Base-by-base conservation (phyloP, 2,329 filamentous ascomycete genomes). In the Talaromyces sp. region DNA sequence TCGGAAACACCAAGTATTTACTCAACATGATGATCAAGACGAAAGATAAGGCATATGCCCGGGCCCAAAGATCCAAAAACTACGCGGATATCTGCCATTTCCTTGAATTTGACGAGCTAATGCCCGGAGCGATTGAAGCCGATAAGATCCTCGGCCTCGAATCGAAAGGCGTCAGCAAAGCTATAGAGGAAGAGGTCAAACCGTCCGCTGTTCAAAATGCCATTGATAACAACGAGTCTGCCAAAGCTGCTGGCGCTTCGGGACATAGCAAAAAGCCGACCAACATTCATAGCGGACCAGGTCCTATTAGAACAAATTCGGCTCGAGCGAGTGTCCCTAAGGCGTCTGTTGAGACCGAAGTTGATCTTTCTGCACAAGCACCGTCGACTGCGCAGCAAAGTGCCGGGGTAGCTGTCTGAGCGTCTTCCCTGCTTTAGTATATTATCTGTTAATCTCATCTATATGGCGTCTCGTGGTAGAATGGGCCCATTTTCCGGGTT, bases 1-100 rank as follows among this genome's bases (percentile, higher is more conserved):
- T 89, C 76, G 90, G 90, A 52, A 99, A 99, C 79, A 97, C 93
- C 5, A 99, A 99, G 76, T 99, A 90, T 75, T 82, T 95, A 37
- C 86, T 99, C 33, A 86, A 87, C 48, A 92, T 97, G 76, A 85
- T 97, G 77, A 87, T 98, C 27, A 92, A 93, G 0, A 92, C 93
- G 16, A 96, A 93, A 75, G 82, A 87, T 57, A 81, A 85, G 45
- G 82, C 81, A 0, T 90, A 90, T 74, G 82, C 84, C 65, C 77
- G 82, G 3, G 83, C 95, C 70, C 87, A 86, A 67, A 77, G 81
- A 56, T 84, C 85, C 66, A 93, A 89, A 78, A 90, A 85, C 70
- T 97, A 97, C 73, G 80, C 79, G 9, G 87, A 90, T 61, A 77
- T 89, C 1, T 90, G 92, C 72, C 82, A 87, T 64, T 79, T 84